Evolutionary conservation across 805 yeast species (phyloP).

Genomic region (Hanseniaspora pseudoguilliermondii): DNA sequence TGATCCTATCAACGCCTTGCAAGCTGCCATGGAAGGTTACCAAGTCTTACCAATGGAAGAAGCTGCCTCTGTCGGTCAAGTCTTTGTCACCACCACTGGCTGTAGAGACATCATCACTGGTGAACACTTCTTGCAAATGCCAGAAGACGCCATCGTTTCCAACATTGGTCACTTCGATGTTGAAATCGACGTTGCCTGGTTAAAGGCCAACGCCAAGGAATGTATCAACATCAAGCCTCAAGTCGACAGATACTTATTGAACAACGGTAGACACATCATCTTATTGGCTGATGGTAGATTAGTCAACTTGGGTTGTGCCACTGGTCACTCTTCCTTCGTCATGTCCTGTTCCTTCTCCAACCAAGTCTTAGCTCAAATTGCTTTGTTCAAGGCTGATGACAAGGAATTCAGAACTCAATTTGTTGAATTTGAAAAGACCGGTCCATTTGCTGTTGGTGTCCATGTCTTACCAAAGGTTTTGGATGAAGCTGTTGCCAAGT

Average conservation of each 20-base stretch:
- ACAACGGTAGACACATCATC: slow-evolving; percentile 84
- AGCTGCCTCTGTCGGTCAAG: slow-evolving; percentile 86
- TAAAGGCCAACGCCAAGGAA: slow-evolving; percentile 83
- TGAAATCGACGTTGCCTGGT: slow-evolving; percentile 98
- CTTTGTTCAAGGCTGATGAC: slow-evolving; percentile 83
- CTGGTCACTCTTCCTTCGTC: slow-evolving; percentile 97
- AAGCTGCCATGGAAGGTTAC: slow-evolving; percentile 98
- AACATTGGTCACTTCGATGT: slow-evolving; percentile 99
- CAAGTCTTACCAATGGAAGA: slow-evolving; percentile 93
- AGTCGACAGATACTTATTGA: slow-evolving; percentile 91
- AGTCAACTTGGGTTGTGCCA: slow-evolving; percentile 98
- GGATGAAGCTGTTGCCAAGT: slow-evolving; percentile 96
- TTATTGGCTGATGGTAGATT: slow-evolving; percentile 98
- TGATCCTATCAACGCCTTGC: slow-evolving; percentile 97
- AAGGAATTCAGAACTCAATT: slow-evolving; percentile 60
- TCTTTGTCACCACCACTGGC: slow-evolving; percentile 98
- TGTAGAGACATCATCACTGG: slow-evolving; percentile 95
- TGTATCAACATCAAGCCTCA: slow-evolving; percentile 97
- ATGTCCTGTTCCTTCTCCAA: slow-evolving; percentile 99
- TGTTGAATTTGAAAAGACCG: slow-evolving; percentile 86
- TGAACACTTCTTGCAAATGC: slow-evolving; percentile 80
- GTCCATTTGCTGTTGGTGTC: slow-evolving; percentile 82
- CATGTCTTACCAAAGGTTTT: slow-evolving; percentile 94
- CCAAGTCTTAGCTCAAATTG: slow-evolving; percentile 98
- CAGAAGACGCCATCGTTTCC: slow-evolving; percentile 98